These are phyloP conservation scores for Escovopsis sp. DNA, from an alignment of 2,329 filamentous ascomycete genomes.

Conservation along the genomic window DNA sequence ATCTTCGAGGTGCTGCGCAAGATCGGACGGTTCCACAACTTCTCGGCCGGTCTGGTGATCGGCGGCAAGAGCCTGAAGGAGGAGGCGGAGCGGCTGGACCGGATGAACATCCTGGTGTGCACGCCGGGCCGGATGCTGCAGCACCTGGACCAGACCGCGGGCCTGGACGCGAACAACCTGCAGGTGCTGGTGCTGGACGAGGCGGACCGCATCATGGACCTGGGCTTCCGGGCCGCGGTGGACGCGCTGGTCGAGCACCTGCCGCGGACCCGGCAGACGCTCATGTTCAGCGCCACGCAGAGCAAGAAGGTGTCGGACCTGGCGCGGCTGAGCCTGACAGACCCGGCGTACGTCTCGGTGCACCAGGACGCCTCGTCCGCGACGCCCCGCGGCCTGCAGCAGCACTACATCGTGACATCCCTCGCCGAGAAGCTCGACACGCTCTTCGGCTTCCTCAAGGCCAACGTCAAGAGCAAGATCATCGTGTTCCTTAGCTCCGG, in stretches of 20 bases:
- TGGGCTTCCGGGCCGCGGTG: constrained; percentile 84
- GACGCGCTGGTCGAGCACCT: constrained; percentile 90
- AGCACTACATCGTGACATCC: constrained; percentile 80
- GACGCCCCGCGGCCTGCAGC: constrained; percentile 71
- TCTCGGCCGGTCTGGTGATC: constrained; percentile 86
- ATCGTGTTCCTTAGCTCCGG: constrained; percentile 90
- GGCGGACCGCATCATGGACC: constrained; percentile 91
- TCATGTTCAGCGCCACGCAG: constrained; percentile 93
- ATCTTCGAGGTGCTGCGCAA: constrained; percentile 91
- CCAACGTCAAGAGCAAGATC: constrained; percentile 85
- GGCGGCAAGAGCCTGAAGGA: constrained; percentile 84
- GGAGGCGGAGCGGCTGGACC: constrained; percentile 64
- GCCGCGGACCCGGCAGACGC: constrained; percentile 70
- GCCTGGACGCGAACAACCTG: constrained; percentile 77
- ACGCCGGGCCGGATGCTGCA: constrained; percentile 92
- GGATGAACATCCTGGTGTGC: constrained; percentile 96
- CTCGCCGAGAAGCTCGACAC: constrained; percentile 82
- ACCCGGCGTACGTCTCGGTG: constrained; percentile 90
- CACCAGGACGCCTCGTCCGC: constrained; percentile 68
- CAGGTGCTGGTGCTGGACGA: constrained; percentile 91
- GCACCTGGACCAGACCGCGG: constrained; percentile 85
- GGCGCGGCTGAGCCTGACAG: constrained; percentile 69
- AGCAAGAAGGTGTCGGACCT: constrained; percentile 89
- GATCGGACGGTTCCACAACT: constrained; percentile 73
- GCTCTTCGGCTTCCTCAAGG: constrained; percentile 80